Evolutionary conservation across 2,329 filamentous ascomycete species (phyloP), one percentile per base, ranked within the genome.

Genomic region (Pestalotiopsis sp.): DNA sequence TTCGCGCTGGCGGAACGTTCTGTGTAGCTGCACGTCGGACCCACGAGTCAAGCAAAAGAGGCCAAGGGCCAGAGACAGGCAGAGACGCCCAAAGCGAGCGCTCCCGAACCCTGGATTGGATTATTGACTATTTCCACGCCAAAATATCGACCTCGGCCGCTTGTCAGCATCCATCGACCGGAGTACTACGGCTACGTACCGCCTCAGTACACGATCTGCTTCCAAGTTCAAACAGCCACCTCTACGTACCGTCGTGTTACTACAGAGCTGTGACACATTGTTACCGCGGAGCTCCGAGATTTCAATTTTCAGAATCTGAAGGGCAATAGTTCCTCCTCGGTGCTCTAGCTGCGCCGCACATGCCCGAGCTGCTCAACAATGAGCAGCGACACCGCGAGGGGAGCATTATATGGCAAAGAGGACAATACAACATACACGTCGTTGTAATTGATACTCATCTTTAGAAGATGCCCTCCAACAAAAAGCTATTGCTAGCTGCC

Each of bases 21-120:
- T 36, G 66, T 45, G 56, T 65, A 65, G 66, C 56, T 27, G 31
- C 23, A 49, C 41, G 14, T 49, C 41, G 17, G 25, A 60, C 36
- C 65, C 64, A 66, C 70, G 74, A 75, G 72, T 75, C 73, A 75
- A 72, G 72, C 72, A 66, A 73, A 70, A 73, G 67, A 66, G 56
- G 58, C 57, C 69, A 70, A 74, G 72, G 71, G 31, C 31, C 31
- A 36, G 6, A 36, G 31, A 36, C 31, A 36, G 31, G 9, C 31
- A 36, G 31, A 36, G 31, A 72, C 73, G 27, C 25, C 69, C 71
- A 74, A 72, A 71, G 73, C 72, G 31, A 71, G 73, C 72, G 27
- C 17, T 49, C 41, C 41, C 41, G 41, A 49, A 49, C 41, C 41
- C n/a, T 49, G 41, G n/a, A 5, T 49, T 36, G 31, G 41, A n/a